Base-by-base conservation (phyloP, 805 yeast genomes). In the Candida loeiensis region DNA sequence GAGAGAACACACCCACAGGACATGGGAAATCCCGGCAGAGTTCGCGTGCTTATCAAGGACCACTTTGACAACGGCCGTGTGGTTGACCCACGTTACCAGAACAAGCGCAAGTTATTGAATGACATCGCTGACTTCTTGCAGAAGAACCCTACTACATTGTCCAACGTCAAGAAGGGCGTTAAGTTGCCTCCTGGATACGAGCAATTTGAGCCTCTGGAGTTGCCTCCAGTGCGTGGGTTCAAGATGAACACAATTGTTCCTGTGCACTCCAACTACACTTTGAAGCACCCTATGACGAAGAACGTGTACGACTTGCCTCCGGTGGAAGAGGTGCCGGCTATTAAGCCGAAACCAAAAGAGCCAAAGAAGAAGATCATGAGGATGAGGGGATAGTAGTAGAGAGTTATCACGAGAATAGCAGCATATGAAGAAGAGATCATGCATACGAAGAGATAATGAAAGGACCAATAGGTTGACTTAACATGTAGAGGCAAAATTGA, bases 11-110 rank as follows among this genome's bases (percentile, higher is more conserved):
- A 91, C 63, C 98, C 98, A 9, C 95, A 90, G 61, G 98, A 91
- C 63, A 93, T 83, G 75, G 95, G 98, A 49, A 91, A 91, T 56
- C 95, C 97, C 4, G 99, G 99, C n/a, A 75, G 98, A 54, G 90
- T 93, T 25, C 77, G 95, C 49, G 83, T 89, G 16, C 67, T 79
- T 33, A 49, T 87, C 29, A 82, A 79, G 53, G 62, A 59, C 36
- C 49, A 51, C n/a, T 53, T 53, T 9, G 73, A 74, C 35, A 62
- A 72, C 8, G 80, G 78, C 1, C 36, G 40, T 16, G 37, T 37
- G 20, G 45, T 47, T 2, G 64, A 66, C 43, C 39, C 50, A n/a
- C 45, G 55, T 19, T 60, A 55, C 42, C 47, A 54, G 14, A 63
- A 56, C 36, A 89, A 90, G 58, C 77, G 95, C 51, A 79, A 77